Evolutionary conservation across 306 rosid genomes (phyloP), one percentile per base, ranked within the genome.

Genomic region (Herpetospermum pedunculosum): DNA sequence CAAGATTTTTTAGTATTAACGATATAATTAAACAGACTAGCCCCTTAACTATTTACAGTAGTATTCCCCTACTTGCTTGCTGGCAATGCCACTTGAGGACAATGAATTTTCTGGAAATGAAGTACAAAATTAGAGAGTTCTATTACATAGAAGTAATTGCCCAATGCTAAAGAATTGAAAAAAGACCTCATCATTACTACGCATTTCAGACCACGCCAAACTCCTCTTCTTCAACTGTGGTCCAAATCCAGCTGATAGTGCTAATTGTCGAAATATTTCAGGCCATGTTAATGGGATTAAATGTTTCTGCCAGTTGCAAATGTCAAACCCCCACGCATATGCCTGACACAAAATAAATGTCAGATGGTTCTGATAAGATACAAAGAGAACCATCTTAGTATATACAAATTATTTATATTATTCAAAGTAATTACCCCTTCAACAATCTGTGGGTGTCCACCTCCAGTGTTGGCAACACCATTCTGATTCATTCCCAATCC

Each of bases 261-360:
- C 99, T 38, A 94, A 78, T 80, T 94, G 99, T 76, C 99, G 85
- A 73, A 91, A 83, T 78, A 94, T 84, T 84, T 94, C 99, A 57
- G 96, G 96, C 99, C 99, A 94, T 52, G 99, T 94, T 78, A 88
- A 83, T 40, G 90, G 91, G 85, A 89, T 91, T 77, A 94, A 81
- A 86, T 89, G 96, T 85, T 82, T 82, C 85, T 94, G 97, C 99
- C 99, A 95, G 78, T 89, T 91, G 64, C 92, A 81, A 78, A 95
- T 95, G 80, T 95, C 99, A 89, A 91, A 91, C 57, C 99, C 99
- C 99, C 99, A 95, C 18, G 96, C 87, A 80, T 92, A 90, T 55
- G 98, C 98, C 98, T 92, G 67, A 80, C 62, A 77, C 26, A 58
- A 64, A 81, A 41, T 53, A 30, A 73, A 59, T 67, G 70, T 75